These are phyloP conservation scores for Candida mesenterica DNA, from an alignment of 1,139 yeast genomes.

Conservation along the genomic window DNA sequence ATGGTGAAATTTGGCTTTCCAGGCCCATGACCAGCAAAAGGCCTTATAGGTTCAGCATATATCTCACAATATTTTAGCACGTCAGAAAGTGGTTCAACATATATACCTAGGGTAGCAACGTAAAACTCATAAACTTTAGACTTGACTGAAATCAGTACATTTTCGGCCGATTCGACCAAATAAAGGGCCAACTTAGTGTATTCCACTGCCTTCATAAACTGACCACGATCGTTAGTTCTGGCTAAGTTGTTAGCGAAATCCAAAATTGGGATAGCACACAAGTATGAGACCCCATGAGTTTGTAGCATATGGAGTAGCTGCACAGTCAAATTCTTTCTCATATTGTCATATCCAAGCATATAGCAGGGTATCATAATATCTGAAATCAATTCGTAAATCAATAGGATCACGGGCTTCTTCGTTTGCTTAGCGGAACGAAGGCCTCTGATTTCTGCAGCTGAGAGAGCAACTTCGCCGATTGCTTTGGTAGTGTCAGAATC, in stretches of 20 bases:
- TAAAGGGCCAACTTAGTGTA: constrained; percentile 36
- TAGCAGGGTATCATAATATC: constrained; percentile 39
- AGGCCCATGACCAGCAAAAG: too few species aligned
- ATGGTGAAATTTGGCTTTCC: too few species aligned
- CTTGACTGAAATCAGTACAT: constrained; percentile 36
- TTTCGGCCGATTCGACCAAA: constrained; percentile 34
- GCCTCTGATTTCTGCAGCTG: constrained; percentile 42
- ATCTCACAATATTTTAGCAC: constrained; percentile 34
- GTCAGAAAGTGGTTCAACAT: constrained; percentile 41
- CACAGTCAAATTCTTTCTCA: constrained; percentile 25
- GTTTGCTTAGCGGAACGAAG: constrained; percentile 25
- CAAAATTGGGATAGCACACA: constrained; percentile 28
- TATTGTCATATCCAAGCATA: constrained; percentile 22
- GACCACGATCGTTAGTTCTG: constrained; percentile 31
- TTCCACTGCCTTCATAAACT: constrained; percentile 27
- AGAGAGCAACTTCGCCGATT: constrained; percentile 37
- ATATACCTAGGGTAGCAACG: constrained; percentile 42
- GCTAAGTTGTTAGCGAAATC: constrained; percentile 39
- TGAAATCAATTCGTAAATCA: constrained; percentile 44
- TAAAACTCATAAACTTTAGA: constrained; percentile 46
- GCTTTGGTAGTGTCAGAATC: too few species aligned
- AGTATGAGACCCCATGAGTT: constrained; percentile 25
- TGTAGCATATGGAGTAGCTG: constrained; percentile 26
- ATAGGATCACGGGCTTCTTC: constrained; percentile 26
- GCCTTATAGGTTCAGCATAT: constrained; percentile 19